phyloP scores from a whole-genome alignment of 164 flowering plant genomes.

The Kalanchoe fedtschenkoi region DNA sequence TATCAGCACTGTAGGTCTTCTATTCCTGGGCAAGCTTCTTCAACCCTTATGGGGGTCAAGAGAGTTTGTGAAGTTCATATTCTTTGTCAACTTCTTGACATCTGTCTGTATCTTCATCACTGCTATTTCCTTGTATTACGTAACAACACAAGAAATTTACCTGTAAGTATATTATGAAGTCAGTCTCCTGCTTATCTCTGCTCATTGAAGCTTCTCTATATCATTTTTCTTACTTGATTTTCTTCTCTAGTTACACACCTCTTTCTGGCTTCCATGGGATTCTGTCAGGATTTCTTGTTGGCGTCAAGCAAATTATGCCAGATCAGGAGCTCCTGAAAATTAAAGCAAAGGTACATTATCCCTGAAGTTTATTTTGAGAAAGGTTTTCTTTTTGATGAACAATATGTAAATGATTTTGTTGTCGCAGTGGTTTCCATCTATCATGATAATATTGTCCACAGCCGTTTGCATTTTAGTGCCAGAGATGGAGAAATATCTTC shows the following conservation, averaged over 20 bases:
- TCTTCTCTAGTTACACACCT: conserved; percentile 60
- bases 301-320: conserved; percentile 93
- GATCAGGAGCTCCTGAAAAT: conserved; percentile 69
- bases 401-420: conserved; percentile 5
- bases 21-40: conserved; percentile 6
- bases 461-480: conserved; percentile 47
- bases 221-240: neutral
- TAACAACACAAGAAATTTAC: conserved; percentile 64
- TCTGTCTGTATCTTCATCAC: conserved; percentile 62
- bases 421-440: conserved; percentile 85
- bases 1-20: conserved; percentile 4
- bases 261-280: conserved; percentile 91
- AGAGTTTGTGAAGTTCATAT: conserved; percentile 6
- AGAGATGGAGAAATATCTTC: conserved; percentile 64
- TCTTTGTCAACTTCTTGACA: conserved; percentile 5
- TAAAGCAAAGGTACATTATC: conserved; percentile 59
- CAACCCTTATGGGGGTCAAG: conserved; percentile 7
- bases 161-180: conserved; percentile 51
- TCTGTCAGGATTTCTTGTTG: conserved; percentile 77
- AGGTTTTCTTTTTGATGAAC: neutral
- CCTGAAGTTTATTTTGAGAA: neutral
- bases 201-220: neutral
- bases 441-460: conserved; percentile 43
- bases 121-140: conserved; percentile 81
- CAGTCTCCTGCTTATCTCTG: neutral